Base-by-base conservation (phyloP, 331 rosid genomes). In the Acacia pycnantha region DNA sequence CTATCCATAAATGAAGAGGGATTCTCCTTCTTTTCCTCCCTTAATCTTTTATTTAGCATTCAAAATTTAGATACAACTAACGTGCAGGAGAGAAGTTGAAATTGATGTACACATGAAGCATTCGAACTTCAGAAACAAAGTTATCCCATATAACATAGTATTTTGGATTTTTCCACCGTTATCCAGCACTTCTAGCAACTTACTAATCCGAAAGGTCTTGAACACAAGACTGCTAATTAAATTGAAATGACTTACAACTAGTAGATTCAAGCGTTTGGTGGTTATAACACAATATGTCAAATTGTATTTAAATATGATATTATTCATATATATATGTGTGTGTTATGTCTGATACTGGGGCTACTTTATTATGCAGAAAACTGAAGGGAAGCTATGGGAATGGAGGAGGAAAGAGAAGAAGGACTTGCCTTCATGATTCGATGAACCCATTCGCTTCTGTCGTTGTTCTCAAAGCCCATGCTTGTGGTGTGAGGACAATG, bases 391-490 rank as follows among this genome's bases (percentile, higher is more conserved):
- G 16, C 41, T 35, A 47, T 64, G 11, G 27, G 27, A 67, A 51
- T 10, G 69, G 48, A 83, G 59, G 53, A 73, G 40, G 74, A 41
- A 62, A 35, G 27, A 29, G 70, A 62, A 26, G 67, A 26, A 26
- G 19, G 69, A 78, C 86, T 86, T 65, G 79, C 97, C 96, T 86
- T 77, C 91, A 90, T 81, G 58, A 92, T 79, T 80, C 80, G 89
- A 70, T 83, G 86, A 76, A 88, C 95, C 98, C 95, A 90, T 35
- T 74, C 83, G 81, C 54, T 87, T 69, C 85, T 92, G 85, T 92
- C 92, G 3, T 86, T 81, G 87, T 92, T 92, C 87, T 92, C 97
- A 80, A 82, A 86, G 31, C 97, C 97, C 84, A 92, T 83, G 84
- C 66, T 84, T 14, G 98, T 94, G 18, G 82, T 84, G 86, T 89